Evolutionary conservation across 164 flowering plant genomes (phyloP).

Genomic region (Magnolia sinica): DNA sequence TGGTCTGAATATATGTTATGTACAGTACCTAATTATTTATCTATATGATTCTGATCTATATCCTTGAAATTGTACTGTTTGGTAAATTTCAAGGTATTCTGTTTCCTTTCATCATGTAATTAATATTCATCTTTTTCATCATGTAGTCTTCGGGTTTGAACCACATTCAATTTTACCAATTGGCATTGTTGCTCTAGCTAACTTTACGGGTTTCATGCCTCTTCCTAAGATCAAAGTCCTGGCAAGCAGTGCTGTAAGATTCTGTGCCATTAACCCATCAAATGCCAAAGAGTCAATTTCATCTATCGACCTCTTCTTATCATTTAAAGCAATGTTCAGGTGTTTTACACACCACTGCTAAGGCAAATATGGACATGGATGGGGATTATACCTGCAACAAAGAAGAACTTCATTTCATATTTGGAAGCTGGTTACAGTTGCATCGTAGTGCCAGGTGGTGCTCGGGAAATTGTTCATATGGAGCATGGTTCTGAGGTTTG

Average conservation of each 20-base stretch:
- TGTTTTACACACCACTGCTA: slow-evolving; percentile 81
- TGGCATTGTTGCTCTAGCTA: slow-evolving; percentile 74
- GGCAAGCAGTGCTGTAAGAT: slow-evolving; percentile 83
- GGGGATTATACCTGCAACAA: slow-evolving; percentile 76
- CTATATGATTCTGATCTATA: too few species aligned
- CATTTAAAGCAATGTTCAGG: slow-evolving; percentile 35
- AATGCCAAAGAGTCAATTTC: neutral
- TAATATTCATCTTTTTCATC: neutral
- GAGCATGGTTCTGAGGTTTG: slow-evolving; percentile 76
- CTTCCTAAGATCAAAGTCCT: slow-evolving; percentile 79
- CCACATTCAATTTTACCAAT: slow-evolving; percentile 97
- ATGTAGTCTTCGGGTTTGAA: slow-evolving; percentile 87
- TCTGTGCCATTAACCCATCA: neutral
- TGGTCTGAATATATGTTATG: too few species aligned
- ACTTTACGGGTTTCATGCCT: slow-evolving; percentile 79
- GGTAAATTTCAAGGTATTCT: too few species aligned
- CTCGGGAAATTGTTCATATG: slow-evolving; percentile 73
- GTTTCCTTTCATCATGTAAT: neutral
- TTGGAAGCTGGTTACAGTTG: slow-evolving; percentile 85
- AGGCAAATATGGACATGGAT: slow-evolving; percentile 98
- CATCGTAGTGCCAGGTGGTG: slow-evolving; percentile 92
- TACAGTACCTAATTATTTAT: too few species aligned
- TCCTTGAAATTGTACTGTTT: too few species aligned
- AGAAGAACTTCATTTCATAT: slow-evolving; percentile 61
- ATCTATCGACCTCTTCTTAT: neutral